phyloP scores from a whole-genome alignment of 495 filamentous ascomycete species.

The Bombardia bombarda region DNA sequence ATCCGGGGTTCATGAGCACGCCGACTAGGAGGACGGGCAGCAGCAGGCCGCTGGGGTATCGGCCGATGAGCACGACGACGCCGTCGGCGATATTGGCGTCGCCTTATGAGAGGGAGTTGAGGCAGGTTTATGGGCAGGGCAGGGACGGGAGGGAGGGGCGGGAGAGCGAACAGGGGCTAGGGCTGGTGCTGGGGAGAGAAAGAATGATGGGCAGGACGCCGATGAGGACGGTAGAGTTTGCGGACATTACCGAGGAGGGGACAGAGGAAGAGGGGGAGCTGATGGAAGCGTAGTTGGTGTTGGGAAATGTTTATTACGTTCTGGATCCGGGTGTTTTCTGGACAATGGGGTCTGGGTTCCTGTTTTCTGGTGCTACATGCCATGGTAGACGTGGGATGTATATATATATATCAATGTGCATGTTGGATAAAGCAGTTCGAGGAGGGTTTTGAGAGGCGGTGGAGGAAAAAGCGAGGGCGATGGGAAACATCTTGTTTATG shows the following conservation, averaged over 20 bases:
- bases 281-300: too few species aligned
- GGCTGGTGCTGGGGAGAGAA: not conserved
- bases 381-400: too few species aligned
- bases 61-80: constrained; percentile 19
- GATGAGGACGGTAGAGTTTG: constrained; percentile 18
- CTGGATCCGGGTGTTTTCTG: too few species aligned
- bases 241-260: constrained; percentile 20
- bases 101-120: constrained; percentile 21
- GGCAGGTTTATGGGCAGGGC: constrained; percentile 11
- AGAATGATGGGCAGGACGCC: constrained; percentile 5
- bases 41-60: constrained; percentile 9
- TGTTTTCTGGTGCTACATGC: too few species aligned
- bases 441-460: too few species aligned
- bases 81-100: constrained; percentile 22
- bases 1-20: constrained; percentile 25
- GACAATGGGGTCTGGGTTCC: too few species aligned
- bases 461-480: too few species aligned
- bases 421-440: too few species aligned
- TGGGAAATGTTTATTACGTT: not conserved
- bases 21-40: constrained; percentile 20
- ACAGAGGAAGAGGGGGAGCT: constrained; percentile 9
- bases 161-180: not conserved
- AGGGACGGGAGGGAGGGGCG: not conserved
- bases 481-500: too few species aligned
- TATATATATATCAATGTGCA: too few species aligned